Percentiles rank a stretch among this genome's conserved stretches.
phyloP scores from a whole-genome alignment of 257 asterid genomes.

The Scutellaria baicalensis region DNA sequence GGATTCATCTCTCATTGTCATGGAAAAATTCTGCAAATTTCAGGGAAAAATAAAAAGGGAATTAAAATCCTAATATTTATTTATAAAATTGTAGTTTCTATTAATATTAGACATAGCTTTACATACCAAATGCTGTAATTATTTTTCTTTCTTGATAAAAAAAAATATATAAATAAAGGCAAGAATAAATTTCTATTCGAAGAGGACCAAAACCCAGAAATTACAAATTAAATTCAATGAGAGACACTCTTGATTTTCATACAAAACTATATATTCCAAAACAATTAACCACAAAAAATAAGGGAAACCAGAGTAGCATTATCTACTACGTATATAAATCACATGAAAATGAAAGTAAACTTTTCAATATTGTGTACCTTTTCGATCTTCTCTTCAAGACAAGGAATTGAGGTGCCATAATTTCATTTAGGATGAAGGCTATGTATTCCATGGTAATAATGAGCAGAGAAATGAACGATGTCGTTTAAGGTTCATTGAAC shows the following conservation, averaged over 20 bases:
- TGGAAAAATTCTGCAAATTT: slow-evolving; percentile 3
- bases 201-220: too few relatives aligned
- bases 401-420: slow-evolving; percentile 1
- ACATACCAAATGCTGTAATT: too few relatives aligned
- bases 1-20: slow-evolving; percentile 4
- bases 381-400: slow-evolving; percentile 2
- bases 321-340: background rate
- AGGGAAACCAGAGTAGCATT: background rate
- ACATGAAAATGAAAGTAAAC: background rate
- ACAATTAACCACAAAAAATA: background rate
- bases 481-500: slow-evolving; percentile 21
- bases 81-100: too few relatives aligned
- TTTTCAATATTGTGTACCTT: slow-evolving; percentile 2
- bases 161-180: too few relatives aligned
- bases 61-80: too few relatives aligned
- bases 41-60: background rate
- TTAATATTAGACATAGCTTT: too few relatives aligned
- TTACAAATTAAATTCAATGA: background rate
- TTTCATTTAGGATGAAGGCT: background rate
- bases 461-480: slow-evolving; percentile 1
- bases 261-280: background rate
- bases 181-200: too few relatives aligned
- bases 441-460: background rate
- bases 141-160: too few relatives aligned
- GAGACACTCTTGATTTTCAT: background rate